Conservation (phyloP, 805 yeast genomes). For the Kuraishia molischiana region DNA sequence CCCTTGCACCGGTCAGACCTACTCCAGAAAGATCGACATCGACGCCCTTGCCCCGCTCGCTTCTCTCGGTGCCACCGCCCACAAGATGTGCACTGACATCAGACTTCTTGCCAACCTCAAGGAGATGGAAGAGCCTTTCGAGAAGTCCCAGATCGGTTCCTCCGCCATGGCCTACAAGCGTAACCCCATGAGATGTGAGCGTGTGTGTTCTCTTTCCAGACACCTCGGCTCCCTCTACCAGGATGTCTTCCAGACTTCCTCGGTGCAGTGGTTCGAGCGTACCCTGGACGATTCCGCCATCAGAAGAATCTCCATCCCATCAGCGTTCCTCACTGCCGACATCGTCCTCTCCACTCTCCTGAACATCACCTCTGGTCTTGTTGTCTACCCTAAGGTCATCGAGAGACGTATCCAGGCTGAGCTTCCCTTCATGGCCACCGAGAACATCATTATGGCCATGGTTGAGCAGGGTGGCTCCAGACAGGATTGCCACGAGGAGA, state of each 20-base stretch:
- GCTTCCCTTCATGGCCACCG: conserved; percentile 99
- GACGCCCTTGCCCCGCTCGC: conserved; percentile 89
- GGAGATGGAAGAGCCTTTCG: conserved; percentile 97
- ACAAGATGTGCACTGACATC: conserved; percentile 95
- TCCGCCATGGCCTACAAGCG: conserved; percentile 99
- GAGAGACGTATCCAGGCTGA: conserved; percentile 92
- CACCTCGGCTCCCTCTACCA: conserved; percentile 86
- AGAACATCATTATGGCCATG: conserved; percentile 99
- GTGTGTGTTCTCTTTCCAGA: conserved; percentile 97
- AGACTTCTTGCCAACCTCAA: conserved; percentile 93
- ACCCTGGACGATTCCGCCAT: conserved; percentile 97
- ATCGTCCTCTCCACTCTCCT: conserved; percentile 80
- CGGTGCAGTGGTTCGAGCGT: conserved; percentile 99
- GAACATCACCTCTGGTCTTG: conserved; percentile 91
- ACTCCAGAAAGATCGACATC: conserved; percentile 94
- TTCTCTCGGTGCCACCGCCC: conserved; percentile 92
- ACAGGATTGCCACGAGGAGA: conserved; percentile 97
- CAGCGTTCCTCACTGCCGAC: conserved; percentile 94
- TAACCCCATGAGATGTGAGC: conserved; percentile 98
- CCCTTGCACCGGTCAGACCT: conserved; percentile 99
- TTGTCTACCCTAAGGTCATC: conserved; percentile 97
- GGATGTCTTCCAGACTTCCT: conserved; percentile 93
- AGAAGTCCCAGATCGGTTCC: conserved; percentile 96
- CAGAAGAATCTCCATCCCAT: conserved; percentile 92
- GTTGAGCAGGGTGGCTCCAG: conserved; percentile 96